phyloP scores from a whole-genome alignment of 768 basidiomycete genomes.

The Stropharia rugosoannulata region DNA sequence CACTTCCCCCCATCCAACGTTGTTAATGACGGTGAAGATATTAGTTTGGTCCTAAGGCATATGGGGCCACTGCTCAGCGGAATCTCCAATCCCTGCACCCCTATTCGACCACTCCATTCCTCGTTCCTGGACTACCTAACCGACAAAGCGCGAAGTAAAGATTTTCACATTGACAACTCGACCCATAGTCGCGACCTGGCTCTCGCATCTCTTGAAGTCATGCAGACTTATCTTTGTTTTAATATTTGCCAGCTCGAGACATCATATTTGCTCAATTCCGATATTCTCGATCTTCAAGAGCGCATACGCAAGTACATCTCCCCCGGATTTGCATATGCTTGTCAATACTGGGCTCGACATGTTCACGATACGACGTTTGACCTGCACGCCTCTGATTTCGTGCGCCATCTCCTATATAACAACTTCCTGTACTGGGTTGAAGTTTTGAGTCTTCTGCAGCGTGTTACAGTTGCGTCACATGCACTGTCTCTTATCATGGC shows the following conservation, averaged over 20 bases:
- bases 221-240: conserved; percentile 24
- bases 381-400: not conserved
- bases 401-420: conserved; percentile 13
- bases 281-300: conserved; percentile 15
- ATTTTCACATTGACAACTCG: conserved; percentile 18
- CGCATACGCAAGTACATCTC: conserved; percentile 18
- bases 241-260: conserved; percentile 28
- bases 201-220: conserved; percentile 9
- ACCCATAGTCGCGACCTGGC: conserved; percentile 5
- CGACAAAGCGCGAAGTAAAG: conserved; percentile 18
- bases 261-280: conserved; percentile 24
- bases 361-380: conserved; percentile 3
- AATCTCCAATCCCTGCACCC: not conserved
- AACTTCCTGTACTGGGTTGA: conserved; percentile 27
- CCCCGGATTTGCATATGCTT: conserved; percentile 19
- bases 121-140: conserved; percentile 32
- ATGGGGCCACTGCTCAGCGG: conserved; percentile 11
- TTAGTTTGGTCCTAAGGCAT: not conserved
- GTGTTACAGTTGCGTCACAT: not conserved
- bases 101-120: conserved; percentile 17
- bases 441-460: conserved; percentile 19
- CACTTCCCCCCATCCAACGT: not conserved
- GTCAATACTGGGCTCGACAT: conserved; percentile 24
- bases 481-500: not conserved
- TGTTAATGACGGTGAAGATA: not conserved